A percentile compares a stretch with the other conserved stretches of the same genome.
These are phyloP conservation scores for Fusarium scirpi DNA, from an alignment of 2,329 filamentous ascomycete species.

Conservation along the genomic window DNA sequence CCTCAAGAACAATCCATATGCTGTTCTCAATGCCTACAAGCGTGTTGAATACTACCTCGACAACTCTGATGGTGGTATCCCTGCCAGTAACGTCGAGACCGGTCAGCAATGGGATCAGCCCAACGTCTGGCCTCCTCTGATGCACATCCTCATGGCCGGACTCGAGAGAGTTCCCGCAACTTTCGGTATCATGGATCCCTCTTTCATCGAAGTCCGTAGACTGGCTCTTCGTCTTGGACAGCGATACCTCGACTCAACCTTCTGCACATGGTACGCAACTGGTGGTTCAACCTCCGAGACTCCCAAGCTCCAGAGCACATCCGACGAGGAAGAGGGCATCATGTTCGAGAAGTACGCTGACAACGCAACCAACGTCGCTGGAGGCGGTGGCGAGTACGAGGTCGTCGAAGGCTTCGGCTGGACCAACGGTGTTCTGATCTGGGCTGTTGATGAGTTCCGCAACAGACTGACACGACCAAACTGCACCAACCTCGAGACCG, in stretches of 20 bases:
- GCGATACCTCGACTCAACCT: conserved; percentile 74
- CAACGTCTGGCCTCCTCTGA: conserved; percentile 76
- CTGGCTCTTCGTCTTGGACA: conserved; percentile 71
- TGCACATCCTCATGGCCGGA: conserved; percentile 72
- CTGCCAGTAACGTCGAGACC: conserved; percentile 70
- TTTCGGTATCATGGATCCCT: conserved; percentile 64
- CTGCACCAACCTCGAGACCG: conserved; percentile 63
- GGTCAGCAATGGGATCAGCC: conserved; percentile 78
- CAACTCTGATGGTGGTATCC: conserved; percentile 66
- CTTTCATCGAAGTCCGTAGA: conserved; percentile 65
- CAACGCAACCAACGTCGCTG: conserved; percentile 69
- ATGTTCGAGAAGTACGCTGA: conserved; percentile 80
- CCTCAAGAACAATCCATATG: conserved; percentile 69
- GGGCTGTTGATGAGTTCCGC: conserved; percentile 72
- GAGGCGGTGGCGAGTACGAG: conserved; percentile 75
- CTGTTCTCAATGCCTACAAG: conserved; percentile 65
- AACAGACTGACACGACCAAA: conserved; percentile 66
- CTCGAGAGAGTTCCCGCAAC: conserved; percentile 70
- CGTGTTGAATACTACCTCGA: conserved; percentile 67
- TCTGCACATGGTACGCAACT: conserved; percentile 77
- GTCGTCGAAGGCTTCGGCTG: conserved; percentile 79
- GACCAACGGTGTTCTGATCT: conserved; percentile 77
- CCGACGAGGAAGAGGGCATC: conserved; percentile 61
- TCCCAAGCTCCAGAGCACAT: conserved; percentile 62
- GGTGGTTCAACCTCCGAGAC: conserved; percentile 69